These are phyloP conservation scores for Russula sp. DNA, from an alignment of 768 basidiomycete genomes.

Conservation along the genomic window DNA sequence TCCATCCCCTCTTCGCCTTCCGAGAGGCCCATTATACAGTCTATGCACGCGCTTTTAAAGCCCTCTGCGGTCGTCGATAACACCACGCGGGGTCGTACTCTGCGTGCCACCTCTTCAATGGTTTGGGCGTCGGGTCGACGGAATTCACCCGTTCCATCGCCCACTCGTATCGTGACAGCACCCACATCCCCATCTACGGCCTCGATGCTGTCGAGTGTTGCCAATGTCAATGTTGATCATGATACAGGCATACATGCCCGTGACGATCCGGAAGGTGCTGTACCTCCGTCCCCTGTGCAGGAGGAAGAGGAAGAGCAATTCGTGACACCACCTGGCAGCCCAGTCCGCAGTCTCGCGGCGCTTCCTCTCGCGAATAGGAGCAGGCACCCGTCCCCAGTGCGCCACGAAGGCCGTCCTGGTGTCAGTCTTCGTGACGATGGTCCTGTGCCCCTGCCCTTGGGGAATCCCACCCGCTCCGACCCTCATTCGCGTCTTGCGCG, in stretches of 20 bases:
- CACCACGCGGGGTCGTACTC: slow-evolving; percentile 18
- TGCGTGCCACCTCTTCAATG: slow-evolving; percentile 20
- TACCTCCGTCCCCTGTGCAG: slow-evolving; percentile 22
- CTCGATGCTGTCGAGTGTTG: slow-evolving; percentile 15
- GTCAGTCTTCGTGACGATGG: slow-evolving; percentile 25
- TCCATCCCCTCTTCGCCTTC: not conserved
- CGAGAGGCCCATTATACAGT: not conserved
- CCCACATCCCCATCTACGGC: slow-evolving; percentile 18
- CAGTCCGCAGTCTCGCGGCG: slow-evolving; percentile 13
- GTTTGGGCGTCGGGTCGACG: slow-evolving; percentile 16
- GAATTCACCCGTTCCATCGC: slow-evolving; percentile 20
- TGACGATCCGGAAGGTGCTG: slow-evolving; percentile 11
- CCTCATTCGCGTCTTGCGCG: slow-evolving; percentile 7
- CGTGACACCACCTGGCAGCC: slow-evolving; percentile 27
- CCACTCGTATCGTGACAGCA: slow-evolving; percentile 15
- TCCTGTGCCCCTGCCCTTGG: slow-evolving; percentile 13
- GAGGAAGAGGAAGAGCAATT: slow-evolving; percentile 27
- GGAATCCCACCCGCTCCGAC: slow-evolving; percentile 20
- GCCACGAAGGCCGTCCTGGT: slow-evolving; percentile 19
- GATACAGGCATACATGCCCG: not conserved
- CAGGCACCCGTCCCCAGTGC: slow-evolving; percentile 25
- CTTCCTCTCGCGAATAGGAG: slow-evolving; percentile 10
- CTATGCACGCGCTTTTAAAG: not conserved
- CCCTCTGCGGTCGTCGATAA: not conserved
- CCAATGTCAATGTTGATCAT: slow-evolving; percentile 9